Base-by-base conservation (phyloP, 495 filamentous ascomycete species). In the Penicillium pancosmium region DNA sequence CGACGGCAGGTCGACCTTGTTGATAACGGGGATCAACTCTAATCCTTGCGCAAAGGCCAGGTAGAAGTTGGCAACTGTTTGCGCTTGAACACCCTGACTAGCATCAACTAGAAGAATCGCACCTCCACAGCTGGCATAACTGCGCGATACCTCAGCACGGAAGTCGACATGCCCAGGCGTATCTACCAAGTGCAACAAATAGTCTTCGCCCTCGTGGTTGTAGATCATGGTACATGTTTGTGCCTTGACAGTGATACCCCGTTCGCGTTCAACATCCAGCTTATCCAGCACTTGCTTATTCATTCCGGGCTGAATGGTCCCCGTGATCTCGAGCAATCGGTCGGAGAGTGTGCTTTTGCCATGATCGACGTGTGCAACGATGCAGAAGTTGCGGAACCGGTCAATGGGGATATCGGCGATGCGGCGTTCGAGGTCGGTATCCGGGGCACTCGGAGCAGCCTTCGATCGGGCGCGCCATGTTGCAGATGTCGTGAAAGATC, bases 201-300 rank as follows among this genome's bases (percentile, higher is more conserved):
- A 97, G 68, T 98, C 94, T 54, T 88, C 80, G 3, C 89, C 91
- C 19, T 90, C 79, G 70, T 92, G 78, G 36, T 91, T 91, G 74
- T 97, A 97, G 43, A 98, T 82, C 94, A 98, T 98, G 36, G 86
- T 92, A 77, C 95, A 98, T 54, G 94, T 98, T 78, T 98, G 95
- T 46, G 94, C 94, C 78, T 98, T 98, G 71, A 98, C 94, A 3
- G 94, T 98, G 67, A 98, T 98, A 47, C 94, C 94, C 31, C 94
- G 84, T 71, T 97, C 92, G 31, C 95, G 82, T 71, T 98, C 94
- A 40, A 98, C 94, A 73, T 98, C 94, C 36, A 98, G 84, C 66
- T 97, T 98, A 72, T 98, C 94, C 51, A 98, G 78, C 52, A 98
- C 88, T 80, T 98, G 94, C 76, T 96, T 96, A 74, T 97, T 97